Conservation (phyloP, 139 green algal genomes). For the Desmodesmus armatus region DNA sequence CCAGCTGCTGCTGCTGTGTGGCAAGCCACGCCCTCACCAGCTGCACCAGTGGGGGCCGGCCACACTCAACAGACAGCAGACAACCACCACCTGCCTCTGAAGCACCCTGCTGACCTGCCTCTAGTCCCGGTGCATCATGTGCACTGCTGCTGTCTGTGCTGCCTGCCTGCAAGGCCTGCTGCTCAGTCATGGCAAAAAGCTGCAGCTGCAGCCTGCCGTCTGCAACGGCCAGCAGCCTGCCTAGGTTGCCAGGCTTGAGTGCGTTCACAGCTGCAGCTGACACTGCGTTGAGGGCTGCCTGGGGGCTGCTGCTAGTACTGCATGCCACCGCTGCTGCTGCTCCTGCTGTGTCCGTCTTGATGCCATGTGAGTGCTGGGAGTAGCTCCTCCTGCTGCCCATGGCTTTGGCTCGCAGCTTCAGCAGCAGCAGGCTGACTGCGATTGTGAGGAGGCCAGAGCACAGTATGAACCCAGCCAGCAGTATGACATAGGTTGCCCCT, state of each 20-base stretch:
- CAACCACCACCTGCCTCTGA: not conserved
- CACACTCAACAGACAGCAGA: not conserved
- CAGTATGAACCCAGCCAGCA: not conserved
- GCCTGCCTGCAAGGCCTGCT: no score
- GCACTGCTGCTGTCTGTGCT: not conserved
- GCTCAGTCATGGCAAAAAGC: no score
- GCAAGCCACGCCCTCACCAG: slow-evolving; percentile 1
- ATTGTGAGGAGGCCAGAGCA: not conserved
- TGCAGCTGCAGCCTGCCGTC: not conserved
- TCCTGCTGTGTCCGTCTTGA: not conserved
- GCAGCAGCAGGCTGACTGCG: not conserved
- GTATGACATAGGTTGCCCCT: not conserved
- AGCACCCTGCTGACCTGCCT: not conserved
- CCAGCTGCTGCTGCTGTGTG: slow-evolving; percentile 18
- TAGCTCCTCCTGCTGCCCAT: not conserved
- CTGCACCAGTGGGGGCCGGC: not conserved
- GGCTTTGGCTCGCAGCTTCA: not conserved
- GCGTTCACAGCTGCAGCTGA: not conserved
- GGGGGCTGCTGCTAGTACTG: not conserved
- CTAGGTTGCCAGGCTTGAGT: not conserved
- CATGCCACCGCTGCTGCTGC: not conserved
- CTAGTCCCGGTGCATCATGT: not conserved
- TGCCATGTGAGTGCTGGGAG: not conserved
- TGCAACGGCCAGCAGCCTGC: not conserved
- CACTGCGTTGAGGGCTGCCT: not conserved